Conservation (phyloP, 2,329 filamentous ascomycete genomes). For the Didymella lethalis region DNA sequence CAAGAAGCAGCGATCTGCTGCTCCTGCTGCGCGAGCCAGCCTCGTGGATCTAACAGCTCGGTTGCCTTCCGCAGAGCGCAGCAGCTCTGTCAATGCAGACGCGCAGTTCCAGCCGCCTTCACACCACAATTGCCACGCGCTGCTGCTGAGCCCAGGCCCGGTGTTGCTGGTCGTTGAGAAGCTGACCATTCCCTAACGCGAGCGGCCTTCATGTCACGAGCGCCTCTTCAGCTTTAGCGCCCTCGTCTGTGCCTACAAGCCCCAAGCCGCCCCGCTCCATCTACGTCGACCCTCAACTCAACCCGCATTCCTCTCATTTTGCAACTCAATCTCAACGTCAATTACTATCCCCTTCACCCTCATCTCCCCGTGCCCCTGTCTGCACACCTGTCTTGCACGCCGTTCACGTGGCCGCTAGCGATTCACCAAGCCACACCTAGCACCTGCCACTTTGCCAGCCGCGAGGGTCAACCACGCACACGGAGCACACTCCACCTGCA, state of each 20-base stretch:
- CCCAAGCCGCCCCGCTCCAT: constrained; percentile 36
- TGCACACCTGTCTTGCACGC: constrained; percentile 26
- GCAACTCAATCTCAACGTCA: constrained; percentile 34
- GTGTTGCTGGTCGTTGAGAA: constrained; percentile 26
- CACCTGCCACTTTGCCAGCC: constrained; percentile 23
- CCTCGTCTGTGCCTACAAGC: constrained; percentile 27
- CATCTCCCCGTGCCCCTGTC: constrained; percentile 17
- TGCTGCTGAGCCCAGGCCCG: constrained; percentile 26
- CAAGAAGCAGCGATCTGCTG: constrained; percentile 30
- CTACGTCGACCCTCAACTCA: constrained; percentile 33
- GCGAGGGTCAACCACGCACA: constrained; percentile 27
- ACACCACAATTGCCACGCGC: constrained; percentile 23
- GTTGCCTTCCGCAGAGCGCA: constrained; percentile 8
- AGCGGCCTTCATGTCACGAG: constrained; percentile 29
- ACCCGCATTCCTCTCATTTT: constrained; percentile 32
- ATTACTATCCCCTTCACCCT: constrained; percentile 30
- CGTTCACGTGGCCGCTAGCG: constrained; percentile 33
- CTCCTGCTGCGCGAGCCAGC: constrained; percentile 24
- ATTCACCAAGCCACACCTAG: constrained; percentile 24
- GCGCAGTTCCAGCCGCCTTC: constrained; percentile 21
- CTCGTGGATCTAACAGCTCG: constrained; percentile 18
- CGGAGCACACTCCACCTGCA: constrained; percentile 32
- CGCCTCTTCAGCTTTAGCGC: constrained; percentile 24
- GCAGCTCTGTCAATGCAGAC: constrained; percentile 18
- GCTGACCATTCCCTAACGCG: constrained; percentile 29